Base-by-base conservation (phyloP, 495 filamentous ascomycete genomes). In the Aspergillus homomorphus region DNA sequence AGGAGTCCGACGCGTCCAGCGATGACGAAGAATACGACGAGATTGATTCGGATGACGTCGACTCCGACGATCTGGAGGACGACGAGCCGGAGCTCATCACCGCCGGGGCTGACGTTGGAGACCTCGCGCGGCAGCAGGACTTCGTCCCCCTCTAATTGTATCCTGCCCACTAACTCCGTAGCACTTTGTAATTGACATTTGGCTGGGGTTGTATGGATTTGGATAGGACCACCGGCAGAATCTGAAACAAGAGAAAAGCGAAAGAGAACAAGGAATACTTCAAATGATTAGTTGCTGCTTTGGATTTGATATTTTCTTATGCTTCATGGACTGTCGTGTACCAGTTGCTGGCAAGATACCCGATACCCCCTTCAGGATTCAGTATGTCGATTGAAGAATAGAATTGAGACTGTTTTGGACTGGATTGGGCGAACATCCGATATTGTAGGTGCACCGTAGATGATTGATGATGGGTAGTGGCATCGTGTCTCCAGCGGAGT, bases 1-100 rank as follows among this genome's bases (percentile, higher is more conserved):
- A 90, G 54, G 82, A 86, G 64, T 87, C 83, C 69, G 90, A 95
- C 67, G 65, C 90, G 30, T 92, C 89, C 60, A 95, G 90, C 76
- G 91, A 96, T 63, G 90, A 90, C 48, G 89, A 92, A 59, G 85
- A 87, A 20, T 79, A 80, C 58, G 87, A 89, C 56, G 84, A 84
- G 64, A 87, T 87, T 63, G 86, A 91, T 64, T 87, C 86, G 66
- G 86, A 95, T 67, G 92, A 96, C 72, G 82, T 96, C 68, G 92
- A 96, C 72, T 96, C 91, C 28, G 92, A 95, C 65, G 87, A 85
- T 52, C 81, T 93, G 53, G 88, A 89, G 51, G 90, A 89, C 49
- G 90, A 95, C 69, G 85, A 90, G 64, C 71, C 74, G 51, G 73
- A 76, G 55, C 61, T 74, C 54, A 64, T 81, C 48, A 69, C 76